Percentiles rank a stretch among this genome's conserved stretches.
Conservation (phyloP, 106 monocot genomes). For the Phalaenopsis aphrodite region DNA sequence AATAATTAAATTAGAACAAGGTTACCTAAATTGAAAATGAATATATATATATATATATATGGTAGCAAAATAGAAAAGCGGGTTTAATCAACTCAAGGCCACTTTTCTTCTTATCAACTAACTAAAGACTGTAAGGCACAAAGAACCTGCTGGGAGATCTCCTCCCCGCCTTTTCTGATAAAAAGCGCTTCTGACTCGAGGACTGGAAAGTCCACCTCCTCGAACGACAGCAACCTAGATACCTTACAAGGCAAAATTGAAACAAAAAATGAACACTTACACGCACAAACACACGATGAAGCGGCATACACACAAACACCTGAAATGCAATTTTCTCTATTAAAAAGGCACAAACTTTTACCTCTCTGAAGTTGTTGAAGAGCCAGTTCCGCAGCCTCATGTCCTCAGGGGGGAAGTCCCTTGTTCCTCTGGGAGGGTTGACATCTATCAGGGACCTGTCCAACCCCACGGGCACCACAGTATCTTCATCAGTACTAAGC, state of each 20-base stretch:
- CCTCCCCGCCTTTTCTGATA: conserved; percentile 96
- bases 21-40: not conserved
- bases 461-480: not conserved
- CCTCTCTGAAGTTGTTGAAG: conserved; percentile 88
- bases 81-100: not conserved
- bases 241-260: conserved; percentile 37
- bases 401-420: conserved; percentile 89
- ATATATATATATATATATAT: not conserved
- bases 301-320: conserved; percentile 26
- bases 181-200: conserved; percentile 94
- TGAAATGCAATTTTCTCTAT: not conserved
- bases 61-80: not conserved
- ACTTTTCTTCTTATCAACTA: not conserved
- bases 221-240: conserved; percentile 70
- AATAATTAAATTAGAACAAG: not conserved
- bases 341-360: conserved; percentile 3
- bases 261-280: not conserved
- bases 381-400: conserved; percentile 90
- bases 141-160: conserved; percentile 89
- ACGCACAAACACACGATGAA: not conserved
- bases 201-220: conserved; percentile 97
- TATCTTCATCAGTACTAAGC: conserved; percentile 11
- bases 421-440: conserved; percentile 90
- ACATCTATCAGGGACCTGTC: conserved; percentile 49
- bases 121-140: not conserved